These are phyloP conservation scores for Penicillium sp. DNA, from an alignment of 2,329 filamentous ascomycete species.

Conservation along the genomic window DNA sequence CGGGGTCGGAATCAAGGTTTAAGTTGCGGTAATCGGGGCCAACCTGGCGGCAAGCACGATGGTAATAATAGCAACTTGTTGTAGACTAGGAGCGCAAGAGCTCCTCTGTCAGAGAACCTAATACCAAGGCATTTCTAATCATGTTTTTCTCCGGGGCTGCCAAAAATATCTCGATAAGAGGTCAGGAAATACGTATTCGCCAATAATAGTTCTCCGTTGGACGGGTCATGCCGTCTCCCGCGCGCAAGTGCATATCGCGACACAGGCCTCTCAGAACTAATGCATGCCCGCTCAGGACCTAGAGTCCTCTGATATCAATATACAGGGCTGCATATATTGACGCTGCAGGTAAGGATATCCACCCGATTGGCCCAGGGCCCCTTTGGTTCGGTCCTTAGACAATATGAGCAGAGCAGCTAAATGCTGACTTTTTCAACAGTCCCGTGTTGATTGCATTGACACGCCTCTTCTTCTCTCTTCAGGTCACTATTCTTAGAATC, in stretches of 20 bases:
- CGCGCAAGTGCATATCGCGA: neutral
- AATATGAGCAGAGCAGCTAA: neutral
- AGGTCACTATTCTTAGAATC: neutral
- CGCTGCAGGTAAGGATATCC: neutral
- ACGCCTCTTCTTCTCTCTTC: neutral
- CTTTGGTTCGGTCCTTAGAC: neutral
- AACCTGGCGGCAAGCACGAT: neutral
- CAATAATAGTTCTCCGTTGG: neutral
- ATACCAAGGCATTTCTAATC: neutral
- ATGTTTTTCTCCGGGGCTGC: neutral
- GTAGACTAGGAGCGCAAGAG: neutral
- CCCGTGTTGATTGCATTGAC: neutral
- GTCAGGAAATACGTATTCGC: neutral
- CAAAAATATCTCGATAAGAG: neutral
- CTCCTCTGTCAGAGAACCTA: neutral
- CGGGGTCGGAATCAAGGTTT: neutral
- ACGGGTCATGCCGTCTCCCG: neutral
- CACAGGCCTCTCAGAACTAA: neutral
- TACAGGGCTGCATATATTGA: neutral
- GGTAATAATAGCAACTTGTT: neutral
- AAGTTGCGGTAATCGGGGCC: neutral
- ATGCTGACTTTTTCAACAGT: neutral
- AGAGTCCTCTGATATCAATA: neutral
- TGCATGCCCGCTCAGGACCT: neutral
- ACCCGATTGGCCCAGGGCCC: neutral